Conservation (phyloP, 805 yeast genomes). For the Maudiozyma pseudohumilis region DNA sequence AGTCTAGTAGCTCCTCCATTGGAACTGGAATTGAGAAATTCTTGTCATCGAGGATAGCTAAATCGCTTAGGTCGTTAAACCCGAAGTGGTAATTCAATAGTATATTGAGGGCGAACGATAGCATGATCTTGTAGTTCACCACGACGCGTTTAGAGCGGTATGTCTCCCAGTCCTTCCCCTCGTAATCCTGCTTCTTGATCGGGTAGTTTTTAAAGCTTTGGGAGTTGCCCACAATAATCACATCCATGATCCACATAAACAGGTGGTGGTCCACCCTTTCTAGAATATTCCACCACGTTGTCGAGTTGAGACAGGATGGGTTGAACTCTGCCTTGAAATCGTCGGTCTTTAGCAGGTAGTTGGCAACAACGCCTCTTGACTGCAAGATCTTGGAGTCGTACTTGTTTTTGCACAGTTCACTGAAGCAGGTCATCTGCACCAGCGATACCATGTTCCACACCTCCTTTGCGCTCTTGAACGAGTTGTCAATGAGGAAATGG, state of each 20-base stretch:
- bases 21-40: conserved; percentile 24
- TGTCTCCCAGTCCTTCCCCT: conserved; percentile 23
- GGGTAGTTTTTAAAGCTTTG: conserved; percentile 30
- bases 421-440: conserved; percentile 27
- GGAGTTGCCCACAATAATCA: conserved; percentile 26
- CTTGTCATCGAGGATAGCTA: conserved; percentile 19
- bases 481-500: conserved; percentile 21
- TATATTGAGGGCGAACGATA: conserved; percentile 33
- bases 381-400: conserved; percentile 24
- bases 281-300: conserved; percentile 27
- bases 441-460: conserved; percentile 28
- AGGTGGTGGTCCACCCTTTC: conserved; percentile 26
- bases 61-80: conserved; percentile 29
- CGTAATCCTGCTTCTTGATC: conserved; percentile 15
- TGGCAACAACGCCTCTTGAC: conserved; percentile 29
- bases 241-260: conserved; percentile 29
- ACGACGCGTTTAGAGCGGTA: conserved; percentile 28
- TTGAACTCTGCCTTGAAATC: conserved; percentile 28
- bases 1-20: conserved; percentile 16
- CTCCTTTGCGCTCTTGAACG: conserved; percentile 13
- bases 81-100: conserved; percentile 45
- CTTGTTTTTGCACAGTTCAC: conserved; percentile 20
- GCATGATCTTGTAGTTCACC: conserved; percentile 33
- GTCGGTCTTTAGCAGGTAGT: conserved; percentile 22
- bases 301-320: conserved; percentile 21